A percentile compares a stretch with the other conserved stretches of the same genome.
These are phyloP conservation scores for Salix koriyanagi DNA, from an alignment of 345 rosid species.

Conservation along the genomic window DNA sequence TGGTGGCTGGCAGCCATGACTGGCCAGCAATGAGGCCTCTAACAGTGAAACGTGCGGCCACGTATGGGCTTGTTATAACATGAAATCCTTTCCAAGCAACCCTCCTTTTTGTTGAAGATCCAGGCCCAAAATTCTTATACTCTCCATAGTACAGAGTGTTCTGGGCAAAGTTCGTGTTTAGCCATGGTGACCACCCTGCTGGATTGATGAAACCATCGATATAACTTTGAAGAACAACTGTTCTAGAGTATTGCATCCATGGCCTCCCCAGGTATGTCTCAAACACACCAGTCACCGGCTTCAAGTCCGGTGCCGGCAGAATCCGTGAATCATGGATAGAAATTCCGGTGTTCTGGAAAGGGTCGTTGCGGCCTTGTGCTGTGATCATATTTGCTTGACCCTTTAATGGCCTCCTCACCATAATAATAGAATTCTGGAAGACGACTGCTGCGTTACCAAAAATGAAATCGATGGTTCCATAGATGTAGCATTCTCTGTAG, in stretches of 20 bases:
- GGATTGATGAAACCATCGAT: constrained; percentile 47
- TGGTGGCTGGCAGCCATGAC: constrained; percentile 30
- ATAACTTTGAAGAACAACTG: constrained; percentile 48
- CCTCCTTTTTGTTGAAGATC: constrained; percentile 39
- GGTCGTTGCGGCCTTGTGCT: constrained; percentile 73
- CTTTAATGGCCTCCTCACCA: constrained; percentile 44
- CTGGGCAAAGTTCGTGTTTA: constrained; percentile 23
- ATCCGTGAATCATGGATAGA: constrained; percentile 59
- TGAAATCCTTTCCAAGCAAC: constrained; percentile 50
- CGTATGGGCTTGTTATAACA: constrained; percentile 11
- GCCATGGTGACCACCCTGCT: constrained; percentile 55
- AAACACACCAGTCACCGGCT: constrained; percentile 37
- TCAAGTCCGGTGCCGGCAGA: constrained; percentile 54
- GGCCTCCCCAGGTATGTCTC: constrained; percentile 70
- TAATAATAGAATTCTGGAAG: constrained; percentile 65
- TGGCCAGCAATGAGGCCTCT: constrained; percentile 21
- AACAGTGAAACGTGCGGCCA: constrained; percentile 27
- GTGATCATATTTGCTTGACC: constrained; percentile 73
- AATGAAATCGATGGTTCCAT: constrained; percentile 80
- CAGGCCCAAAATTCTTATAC: constrained; percentile 46
- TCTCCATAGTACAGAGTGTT: constrained; percentile 45
- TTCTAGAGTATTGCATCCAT: constrained; percentile 67
- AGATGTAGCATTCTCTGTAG: constrained; percentile 65
- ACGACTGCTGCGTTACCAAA: constrained; percentile 89
- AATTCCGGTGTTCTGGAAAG: constrained; percentile 70